Evolutionary conservation across 2,329 filamentous ascomycete species (phyloP), one percentile per base, ranked within the genome.

Genomic region (Cryphonectria carpinicola): DNA sequence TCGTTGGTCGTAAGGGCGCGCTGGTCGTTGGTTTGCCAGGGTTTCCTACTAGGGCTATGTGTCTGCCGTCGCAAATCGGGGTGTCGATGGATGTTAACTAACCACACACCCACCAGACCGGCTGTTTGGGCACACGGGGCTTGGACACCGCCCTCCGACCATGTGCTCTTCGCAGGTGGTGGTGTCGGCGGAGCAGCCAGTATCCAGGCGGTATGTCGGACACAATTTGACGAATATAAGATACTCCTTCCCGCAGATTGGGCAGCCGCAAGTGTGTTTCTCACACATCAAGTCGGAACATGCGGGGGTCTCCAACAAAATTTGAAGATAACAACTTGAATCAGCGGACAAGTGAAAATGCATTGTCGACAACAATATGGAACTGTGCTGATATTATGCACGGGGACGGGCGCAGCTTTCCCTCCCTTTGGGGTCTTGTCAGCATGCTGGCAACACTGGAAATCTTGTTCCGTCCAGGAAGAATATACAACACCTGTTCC

Each of bases 191-290:
- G 84, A 85, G 74, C 87, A 89, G 68, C 72, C 73, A 74, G 84
- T 58, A 39, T 86, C 85, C 54, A 85, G 85, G 74, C 84, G 85
- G 73, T 84, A 86, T 65, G 82, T 76, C 73, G 80, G 80, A 76
- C 87, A 89, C 75, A 89, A 88, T 75, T 84, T 82, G 80, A 89
- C 84, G 81, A 85, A 89, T 77, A 88, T 78, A 76, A 89, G 82
- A 78, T 89, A 88, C 75, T 83, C 81, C 80, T 87, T 88, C 82
- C 86, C 83, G 83, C 87, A 89, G 76, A 86, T 87, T 82, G 84
- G 85, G 83, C 87, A 89, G 78, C 83, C 80, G 77, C 85, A 84
- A 75, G 81, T 84, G 80, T 88, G 80, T 85, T 87, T 86, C 79
- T 80, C 84, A 83, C 87, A 89, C 87, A 89, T 89, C 84, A 87